Evolutionary conservation across 1,284 basidiomycete species (phyloP), one percentile per base, ranked within the genome.

Genomic region (Laetiporus sulphureus): DNA sequence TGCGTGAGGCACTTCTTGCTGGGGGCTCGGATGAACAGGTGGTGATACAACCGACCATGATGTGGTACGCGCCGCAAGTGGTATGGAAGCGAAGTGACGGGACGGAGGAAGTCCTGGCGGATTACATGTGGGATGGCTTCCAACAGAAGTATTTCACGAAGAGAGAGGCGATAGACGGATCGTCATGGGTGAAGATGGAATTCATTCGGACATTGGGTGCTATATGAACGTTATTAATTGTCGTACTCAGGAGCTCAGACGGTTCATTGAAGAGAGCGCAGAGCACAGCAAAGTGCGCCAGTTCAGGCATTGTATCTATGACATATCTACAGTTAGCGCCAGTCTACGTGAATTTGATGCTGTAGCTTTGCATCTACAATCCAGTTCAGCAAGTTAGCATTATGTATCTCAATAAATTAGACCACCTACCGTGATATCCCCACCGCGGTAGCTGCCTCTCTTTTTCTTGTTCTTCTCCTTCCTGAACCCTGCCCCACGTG

Each of bases 381-480:
- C 40, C 44, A 20, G 57, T 40, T 29, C 49, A 31, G 13, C 25
- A 24, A 29, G 15, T 49, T 27, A 8, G 36, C 37, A 30, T 19
- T 19, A 20, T 36, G 16, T 22, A 7, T 11, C 12, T 20, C 32
- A 37, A 5, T 16, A 36, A 23, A 20, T 21, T n/a, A 34, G 45
- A 20, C 16, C 31, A 68, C 78, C 61, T 58, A 91, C 86, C 25
- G 91, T 93, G 48, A 96, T 96, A 54, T 91, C 88, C 25, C 92
- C 92, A 15, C 92, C 92, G 37, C 77, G 77, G 64, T 96, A 95
- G 50, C 85, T 90, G 3, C 93, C 95, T 53, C 88, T 73, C 69
- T 99, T 98, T 71, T 98, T 98, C 79, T 99, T 99, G 71, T 97
- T 98, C 71, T 99, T 98, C 72, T 97, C 95, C 66, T 98, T 99